Evolutionary conservation across 2,329 filamentous ascomycete genomes (phyloP).

Genomic region (Hymenoscyphus salicellus): DNA sequence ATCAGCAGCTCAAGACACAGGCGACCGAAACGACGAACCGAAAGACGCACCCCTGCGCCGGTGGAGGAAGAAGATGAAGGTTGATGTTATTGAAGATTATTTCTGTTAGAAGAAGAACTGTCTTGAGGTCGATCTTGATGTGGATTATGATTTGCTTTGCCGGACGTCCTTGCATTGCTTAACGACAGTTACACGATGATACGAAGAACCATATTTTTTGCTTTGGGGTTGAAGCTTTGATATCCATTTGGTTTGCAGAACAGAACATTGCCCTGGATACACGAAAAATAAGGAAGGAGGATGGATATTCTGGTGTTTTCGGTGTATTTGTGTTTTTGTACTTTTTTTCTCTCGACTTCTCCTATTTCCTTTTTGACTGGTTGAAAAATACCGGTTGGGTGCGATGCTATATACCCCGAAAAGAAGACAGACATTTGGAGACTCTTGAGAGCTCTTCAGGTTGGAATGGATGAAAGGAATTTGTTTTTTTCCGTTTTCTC

Average conservation of each 20-base stretch:
- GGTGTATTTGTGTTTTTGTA: background rate
- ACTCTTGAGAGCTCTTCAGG: too few relatives aligned
- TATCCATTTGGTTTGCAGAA: background rate
- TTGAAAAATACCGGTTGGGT: too few relatives aligned
- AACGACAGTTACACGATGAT: background rate
- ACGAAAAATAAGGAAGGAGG: background rate
- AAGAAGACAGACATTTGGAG: too few relatives aligned
- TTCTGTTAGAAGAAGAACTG: background rate
- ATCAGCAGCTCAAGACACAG: slow-evolving; percentile 69
- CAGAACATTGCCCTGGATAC: background rate
- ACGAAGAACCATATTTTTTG: background rate
- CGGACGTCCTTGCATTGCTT: background rate
- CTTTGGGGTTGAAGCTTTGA: background rate
- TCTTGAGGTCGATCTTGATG: background rate
- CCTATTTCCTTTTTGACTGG: background rate
- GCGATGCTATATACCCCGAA: too few relatives aligned
- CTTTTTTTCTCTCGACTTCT: background rate
- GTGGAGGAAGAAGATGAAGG: slow-evolving; percentile 64
- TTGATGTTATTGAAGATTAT: slow-evolving; percentile 12
- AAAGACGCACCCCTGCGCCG: slow-evolving; percentile 68
- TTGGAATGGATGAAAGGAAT: too few relatives aligned
- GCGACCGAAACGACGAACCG: slow-evolving; percentile 63
- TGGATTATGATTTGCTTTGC: background rate
- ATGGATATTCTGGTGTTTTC: background rate
- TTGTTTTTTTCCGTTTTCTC: too few relatives aligned